Evolutionary conservation across 2,329 filamentous ascomycete species (phyloP), one percentile per base, ranked within the genome.

Genomic region (Paracamarosporium sp.): DNA sequence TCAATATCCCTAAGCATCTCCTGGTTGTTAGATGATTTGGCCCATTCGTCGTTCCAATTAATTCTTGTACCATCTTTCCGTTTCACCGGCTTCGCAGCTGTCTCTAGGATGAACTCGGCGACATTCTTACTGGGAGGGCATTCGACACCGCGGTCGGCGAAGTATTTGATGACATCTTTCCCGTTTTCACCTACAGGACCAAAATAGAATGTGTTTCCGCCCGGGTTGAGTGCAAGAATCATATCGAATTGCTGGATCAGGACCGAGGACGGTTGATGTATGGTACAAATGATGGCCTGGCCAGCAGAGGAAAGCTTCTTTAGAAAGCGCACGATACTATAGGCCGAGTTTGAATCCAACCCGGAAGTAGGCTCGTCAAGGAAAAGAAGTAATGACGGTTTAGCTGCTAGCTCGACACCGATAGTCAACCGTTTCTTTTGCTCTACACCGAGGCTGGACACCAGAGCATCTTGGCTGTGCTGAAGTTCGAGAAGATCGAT

Each of bases 31-130:
- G 85, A 78, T 0, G 88, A 92, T 43, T 84, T 84, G 25, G 80
- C 78, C 90, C 91, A 93, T 69, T 91, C 88, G 33, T 91, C 84
- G 68, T 90, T 89, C 90, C 90, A 93, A 69, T 92, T 83, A 41
- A 91, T 77, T 30, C 76, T 78, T 53, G 79, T 84, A 36, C 86
- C 86, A 46, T 88, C 81, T 22, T 73, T 66, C 28, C 81, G 78
- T 54, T 82, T 82, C 11, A 79, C 77, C 11, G 82, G 81, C 63
- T 87, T 87, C 0, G 85, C 86, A 1, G 86, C 86, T 3, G 86
- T 88, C 68, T 89, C 87, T 4, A 89, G 80, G 28, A 89, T 85
- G 72, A 88, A 89, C 63, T 89, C 87, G 3, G 86, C 87, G 4
- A 88, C 82, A 68, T 89, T 89, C 75, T 87, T 88, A 65, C 76